Evolutionary conservation across 108 stramenopile species (phyloP).

Genomic region (Pseudonitzschia multiseries): DNA sequence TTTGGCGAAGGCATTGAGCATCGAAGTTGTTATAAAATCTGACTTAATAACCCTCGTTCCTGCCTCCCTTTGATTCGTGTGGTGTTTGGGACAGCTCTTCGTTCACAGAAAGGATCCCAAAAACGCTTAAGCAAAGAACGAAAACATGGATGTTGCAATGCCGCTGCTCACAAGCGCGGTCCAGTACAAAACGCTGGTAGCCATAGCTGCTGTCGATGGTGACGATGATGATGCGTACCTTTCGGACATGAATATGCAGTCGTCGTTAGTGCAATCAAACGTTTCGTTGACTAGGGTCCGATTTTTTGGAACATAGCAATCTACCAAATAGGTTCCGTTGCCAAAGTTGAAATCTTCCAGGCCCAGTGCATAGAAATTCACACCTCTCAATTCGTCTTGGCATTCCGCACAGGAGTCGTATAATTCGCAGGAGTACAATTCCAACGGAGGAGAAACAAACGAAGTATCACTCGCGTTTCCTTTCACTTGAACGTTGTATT

Average conservation of each 20-base stretch:
- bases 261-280: constrained; percentile 6
- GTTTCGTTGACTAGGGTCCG: not conserved
- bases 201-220: not conserved
- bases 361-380: not conserved
- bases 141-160: not conserved
- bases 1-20: too few species aligned
- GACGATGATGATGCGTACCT: not conserved
- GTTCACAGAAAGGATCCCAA: too few species aligned
- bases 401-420: not conserved
- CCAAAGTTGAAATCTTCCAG: not conserved
- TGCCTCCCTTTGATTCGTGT: too few species aligned
- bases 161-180: not conserved
- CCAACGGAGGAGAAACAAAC: constrained; percentile 5
- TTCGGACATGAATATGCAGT: constrained; percentile 9
- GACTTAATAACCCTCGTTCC: too few species aligned
- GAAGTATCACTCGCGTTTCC: not conserved
- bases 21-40: too few species aligned
- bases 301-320: constrained; percentile 7
- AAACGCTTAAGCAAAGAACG: not conserved
- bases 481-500: not conserved
- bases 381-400: constrained; percentile 1
- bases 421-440: not conserved
- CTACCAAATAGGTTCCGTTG: not conserved
- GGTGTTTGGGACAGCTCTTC: too few species aligned
- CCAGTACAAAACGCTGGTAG: not conserved